phyloP scores from a whole-genome alignment of 495 filamentous ascomycete genomes.

The Podospora australis region DNA sequence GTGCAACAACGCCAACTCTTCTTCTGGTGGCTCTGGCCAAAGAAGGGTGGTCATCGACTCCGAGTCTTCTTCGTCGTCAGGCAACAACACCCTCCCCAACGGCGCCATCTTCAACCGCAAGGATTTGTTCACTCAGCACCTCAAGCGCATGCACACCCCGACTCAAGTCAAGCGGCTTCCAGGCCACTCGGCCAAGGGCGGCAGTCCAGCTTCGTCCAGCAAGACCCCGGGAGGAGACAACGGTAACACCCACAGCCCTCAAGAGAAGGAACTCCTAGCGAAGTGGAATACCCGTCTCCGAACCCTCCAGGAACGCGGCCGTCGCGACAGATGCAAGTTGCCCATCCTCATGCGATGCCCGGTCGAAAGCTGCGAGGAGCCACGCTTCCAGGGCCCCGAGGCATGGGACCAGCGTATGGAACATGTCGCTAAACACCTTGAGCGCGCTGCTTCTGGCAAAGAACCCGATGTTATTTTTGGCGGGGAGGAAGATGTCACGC shows the following conservation, averaged over 20 bases:
- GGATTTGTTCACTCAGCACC: slow-evolving; percentile 85
- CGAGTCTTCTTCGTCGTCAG: neutral
- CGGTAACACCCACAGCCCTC: neutral
- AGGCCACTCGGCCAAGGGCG: slow-evolving; percentile 23
- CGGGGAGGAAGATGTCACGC: slow-evolving; percentile 26
- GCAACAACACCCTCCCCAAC: slow-evolving; percentile 16
- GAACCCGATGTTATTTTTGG: slow-evolving; percentile 33
- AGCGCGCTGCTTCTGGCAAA: slow-evolving; percentile 40
- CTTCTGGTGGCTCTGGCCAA: neutral
- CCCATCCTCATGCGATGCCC: slow-evolving; percentile 61
- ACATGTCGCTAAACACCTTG: slow-evolving; percentile 79
- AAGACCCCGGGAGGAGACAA: slow-evolving; percentile 4
- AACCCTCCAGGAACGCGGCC: slow-evolving; percentile 51
- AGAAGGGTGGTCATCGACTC: no score
- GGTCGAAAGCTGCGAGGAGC: slow-evolving; percentile 46
- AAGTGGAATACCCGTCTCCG: slow-evolving; percentile 42
- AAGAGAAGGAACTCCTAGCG: neutral
- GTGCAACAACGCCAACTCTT: slow-evolving; percentile 10
- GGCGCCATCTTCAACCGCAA: slow-evolving; percentile 83
- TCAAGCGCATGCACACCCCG: slow-evolving; percentile 76
- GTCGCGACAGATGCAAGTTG: slow-evolving; percentile 50
- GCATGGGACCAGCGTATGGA: slow-evolving; percentile 87
- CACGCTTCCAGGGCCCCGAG: slow-evolving; percentile 51
- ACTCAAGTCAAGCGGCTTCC: slow-evolving; percentile 32
- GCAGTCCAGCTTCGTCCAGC: slow-evolving; percentile 16